Percentiles rank a stretch among this genome's conserved stretches.
Evolutionary conservation across 305 asterid species (phyloP).

Genomic region (Solanum hybrid): DNA sequence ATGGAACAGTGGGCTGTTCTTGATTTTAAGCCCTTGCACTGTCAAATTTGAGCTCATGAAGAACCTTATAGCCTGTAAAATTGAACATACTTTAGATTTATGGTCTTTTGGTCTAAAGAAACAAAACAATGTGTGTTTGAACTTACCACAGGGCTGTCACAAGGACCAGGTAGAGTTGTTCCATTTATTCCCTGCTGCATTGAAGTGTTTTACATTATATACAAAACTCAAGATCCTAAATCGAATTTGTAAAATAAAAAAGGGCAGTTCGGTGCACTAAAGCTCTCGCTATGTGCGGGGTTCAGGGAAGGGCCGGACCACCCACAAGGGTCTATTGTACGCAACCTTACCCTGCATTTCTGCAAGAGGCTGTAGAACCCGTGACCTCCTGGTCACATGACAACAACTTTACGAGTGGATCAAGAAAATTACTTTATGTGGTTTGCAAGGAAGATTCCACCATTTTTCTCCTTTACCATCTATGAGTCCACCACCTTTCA

Average conservation of each 20-base stretch:
- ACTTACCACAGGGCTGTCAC: slow-evolving; percentile 92
- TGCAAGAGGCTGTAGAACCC: not conserved
- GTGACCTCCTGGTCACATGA: not conserved
- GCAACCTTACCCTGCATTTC: not conserved
- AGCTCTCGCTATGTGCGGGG: not conserved
- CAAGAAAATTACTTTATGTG: slow-evolving; percentile 52
- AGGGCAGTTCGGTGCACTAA: not conserved
- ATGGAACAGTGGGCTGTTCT: slow-evolving; percentile 83
- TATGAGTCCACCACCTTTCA: slow-evolving; percentile 71
- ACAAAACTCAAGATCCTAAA: not conserved
- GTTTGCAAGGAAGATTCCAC: slow-evolving; percentile 98
- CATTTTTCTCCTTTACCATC: slow-evolving; percentile 87
- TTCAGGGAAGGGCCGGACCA: not conserved
- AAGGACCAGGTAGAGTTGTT: slow-evolving; percentile 53
- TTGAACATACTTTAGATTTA: not conserved
- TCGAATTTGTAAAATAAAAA: not conserved
- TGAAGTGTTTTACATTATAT: not conserved
- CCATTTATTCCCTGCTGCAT: slow-evolving; percentile 55
- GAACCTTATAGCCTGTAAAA: slow-evolving; percentile 57
- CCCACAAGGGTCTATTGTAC: not conserved
- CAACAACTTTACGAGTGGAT: not conserved
- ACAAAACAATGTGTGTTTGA: not conserved
- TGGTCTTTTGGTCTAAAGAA: not conserved
- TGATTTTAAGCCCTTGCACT: slow-evolving; percentile 47
- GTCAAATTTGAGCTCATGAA: slow-evolving; percentile 60